A percentile compares a stretch with the other conserved stretches of the same genome.
These are phyloP conservation scores for Boletus sp. DNA, from an alignment of 768 basidiomycete species.

Conservation along the genomic window DNA sequence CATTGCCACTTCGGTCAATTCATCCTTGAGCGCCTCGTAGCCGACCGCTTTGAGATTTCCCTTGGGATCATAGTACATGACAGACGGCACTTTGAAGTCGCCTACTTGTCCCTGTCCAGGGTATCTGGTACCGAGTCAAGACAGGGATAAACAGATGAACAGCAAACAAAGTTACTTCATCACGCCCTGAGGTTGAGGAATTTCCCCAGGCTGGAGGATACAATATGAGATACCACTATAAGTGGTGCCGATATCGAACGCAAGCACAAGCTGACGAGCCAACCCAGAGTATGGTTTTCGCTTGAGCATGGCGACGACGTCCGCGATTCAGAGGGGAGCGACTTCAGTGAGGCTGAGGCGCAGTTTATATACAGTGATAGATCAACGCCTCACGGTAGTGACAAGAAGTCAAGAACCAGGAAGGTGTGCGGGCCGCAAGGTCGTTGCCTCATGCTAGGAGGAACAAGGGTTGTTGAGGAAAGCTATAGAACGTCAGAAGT, in stretches of 20 bases:
- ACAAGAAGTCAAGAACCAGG: conserved; percentile 1
- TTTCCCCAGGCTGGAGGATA: conserved; percentile 37
- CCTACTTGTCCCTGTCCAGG: conserved; percentile 40
- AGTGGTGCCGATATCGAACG: conserved; percentile 40
- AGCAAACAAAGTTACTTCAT: conserved; percentile 1
- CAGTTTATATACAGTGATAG: conserved; percentile 2
- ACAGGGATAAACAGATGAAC: background rate
- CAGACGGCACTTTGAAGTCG: conserved; percentile 44
- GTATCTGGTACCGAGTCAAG: conserved; percentile 21
- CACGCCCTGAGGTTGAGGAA: conserved; percentile 10
- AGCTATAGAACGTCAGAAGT: background rate
- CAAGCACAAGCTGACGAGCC: conserved; percentile 32
- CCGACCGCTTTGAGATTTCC: conserved; percentile 35
- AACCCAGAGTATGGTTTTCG: conserved; percentile 35
- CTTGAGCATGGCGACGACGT: conserved; percentile 20
- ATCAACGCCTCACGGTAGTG: background rate
- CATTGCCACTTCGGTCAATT: background rate
- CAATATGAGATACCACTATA: conserved; percentile 35
- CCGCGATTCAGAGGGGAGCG: background rate
- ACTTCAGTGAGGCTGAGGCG: background rate
- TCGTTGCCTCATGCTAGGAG: background rate
- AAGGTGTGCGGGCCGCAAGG: background rate
- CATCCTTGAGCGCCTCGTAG: background rate
- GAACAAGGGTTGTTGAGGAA: background rate
- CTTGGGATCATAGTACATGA: conserved; percentile 9